Evolutionary conservation across 2,329 filamentous ascomycete species (phyloP), one percentile per base, ranked within the genome.

Genomic region (Pseudogymnoascus verrucosus): DNA sequence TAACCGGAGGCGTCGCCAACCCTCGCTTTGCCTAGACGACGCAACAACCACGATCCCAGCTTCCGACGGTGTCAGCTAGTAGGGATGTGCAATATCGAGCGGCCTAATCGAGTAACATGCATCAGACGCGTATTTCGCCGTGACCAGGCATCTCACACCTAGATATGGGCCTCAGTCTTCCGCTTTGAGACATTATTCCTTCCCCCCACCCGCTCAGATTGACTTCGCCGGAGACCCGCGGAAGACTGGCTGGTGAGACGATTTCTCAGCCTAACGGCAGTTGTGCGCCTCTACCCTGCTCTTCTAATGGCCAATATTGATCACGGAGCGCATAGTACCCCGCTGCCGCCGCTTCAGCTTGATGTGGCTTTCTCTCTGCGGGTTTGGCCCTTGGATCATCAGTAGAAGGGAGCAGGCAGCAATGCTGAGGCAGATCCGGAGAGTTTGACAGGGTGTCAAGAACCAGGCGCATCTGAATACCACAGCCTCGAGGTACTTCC

Each of bases 41-140:
- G 51, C 51, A 57, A 21, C n/a, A 11, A 34, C 51, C 51, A 57
- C 34, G 47, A 57, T 31, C 47, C 26, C 26, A 57, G 47, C 26
- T 57, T 34, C 47, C 47, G n/a, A 57, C 47, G 26, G 19, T 57
- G 26, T 57, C 26, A 57, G 8, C 47, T 57, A 57, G 51, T 57
- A 57, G 28, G 51, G 51, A 57, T 57, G 51, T 57, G 51, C 28
- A 34, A 34, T 57, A 34, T 57, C n/a, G 26, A 19, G 28, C 51
- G 51, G 51, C 51, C 51, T 14, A 57, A 57, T 57, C 51, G 51
- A 57, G 51, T 57, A 57, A 57, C 51, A 57, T 57, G 51, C 51
- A 57, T n/a, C 51, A 57, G 8, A 57, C 51, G 28, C 51, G 51
- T 57, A 57, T 57, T 57, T 57, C 51, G 5, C 51, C 28, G 51